Evolutionary conservation across 805 yeast species (phyloP).

Genomic region (Yamadazyma insecticola): DNA sequence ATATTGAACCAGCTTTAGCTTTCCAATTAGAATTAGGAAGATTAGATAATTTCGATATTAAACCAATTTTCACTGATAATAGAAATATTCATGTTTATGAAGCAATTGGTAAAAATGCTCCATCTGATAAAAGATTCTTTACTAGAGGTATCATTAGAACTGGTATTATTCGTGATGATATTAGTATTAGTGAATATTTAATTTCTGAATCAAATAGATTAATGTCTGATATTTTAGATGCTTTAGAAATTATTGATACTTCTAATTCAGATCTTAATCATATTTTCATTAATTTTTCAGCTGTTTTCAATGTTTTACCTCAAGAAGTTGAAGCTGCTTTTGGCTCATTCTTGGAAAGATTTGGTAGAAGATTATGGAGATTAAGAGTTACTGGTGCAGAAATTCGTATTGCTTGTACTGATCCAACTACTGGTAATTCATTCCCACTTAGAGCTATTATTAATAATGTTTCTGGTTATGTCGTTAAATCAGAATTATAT

Average conservation of each 20-base stretch:
- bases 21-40: constrained; percentile 95
- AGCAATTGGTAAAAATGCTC: constrained; percentile 90
- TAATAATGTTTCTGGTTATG: constrained; percentile 95
- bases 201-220: constrained; percentile 95
- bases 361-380: constrained; percentile 96
- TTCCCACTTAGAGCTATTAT: constrained; percentile 96
- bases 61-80: constrained; percentile 93
- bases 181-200: constrained; percentile 87
- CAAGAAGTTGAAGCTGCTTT: constrained; percentile 96
- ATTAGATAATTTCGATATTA: constrained; percentile 90
- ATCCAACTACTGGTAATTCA: constrained; percentile 79
- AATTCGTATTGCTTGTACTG: constrained; percentile 91
- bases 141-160: constrained; percentile 97
- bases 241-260: constrained; percentile 89
- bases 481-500: constrained; percentile 91
- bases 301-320: constrained; percentile 90
- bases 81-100: constrained; percentile 97
- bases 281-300: constrained; percentile 94
- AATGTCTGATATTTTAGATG: constrained; percentile 93
- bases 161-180: constrained; percentile 89
- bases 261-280: constrained; percentile 95
- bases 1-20: constrained; percentile 96
- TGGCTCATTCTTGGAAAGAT: constrained; percentile 96
- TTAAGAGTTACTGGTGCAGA: constrained; percentile 96
- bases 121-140: constrained; percentile 91